Conservation (phyloP, 2,329 filamentous ascomycete species). For the Nothophaeocryptopus gaeumannii region DNA sequence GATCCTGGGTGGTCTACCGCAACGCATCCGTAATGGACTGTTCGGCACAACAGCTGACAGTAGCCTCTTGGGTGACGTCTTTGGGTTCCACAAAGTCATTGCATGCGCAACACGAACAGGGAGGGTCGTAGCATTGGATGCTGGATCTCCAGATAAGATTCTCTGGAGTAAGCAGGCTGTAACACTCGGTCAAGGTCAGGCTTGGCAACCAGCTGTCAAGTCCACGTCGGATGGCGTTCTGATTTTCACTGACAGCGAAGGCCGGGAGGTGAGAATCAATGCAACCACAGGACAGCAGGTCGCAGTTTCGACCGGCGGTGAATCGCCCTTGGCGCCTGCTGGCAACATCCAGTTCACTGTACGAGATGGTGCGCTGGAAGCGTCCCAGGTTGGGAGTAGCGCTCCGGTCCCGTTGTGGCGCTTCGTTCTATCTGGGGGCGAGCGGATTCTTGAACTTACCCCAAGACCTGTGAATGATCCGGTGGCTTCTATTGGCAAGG, state of each 20-base stretch:
- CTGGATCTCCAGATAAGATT: constrained; percentile 68
- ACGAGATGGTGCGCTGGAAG: constrained; percentile 28
- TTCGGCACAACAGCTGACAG: constrained; percentile 38
- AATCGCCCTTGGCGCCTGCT: constrained; percentile 3
- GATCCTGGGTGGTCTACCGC: constrained; percentile 68
- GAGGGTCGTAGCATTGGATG: constrained; percentile 75
- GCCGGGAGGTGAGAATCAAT: constrained; percentile 50
- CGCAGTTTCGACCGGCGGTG: constrained; percentile 9
- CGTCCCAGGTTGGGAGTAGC: constrained; percentile 17
- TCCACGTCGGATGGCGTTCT: constrained; percentile 40
- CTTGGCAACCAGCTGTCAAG: constrained; percentile 48
- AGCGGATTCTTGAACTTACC: constrained; percentile 67
- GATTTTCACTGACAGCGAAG: constrained; percentile 13
- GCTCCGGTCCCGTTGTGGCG: constrained; percentile 57
- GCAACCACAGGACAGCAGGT: constrained; percentile 31
- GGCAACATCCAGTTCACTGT: constrained; percentile 28
- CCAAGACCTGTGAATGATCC: constrained; percentile 74
- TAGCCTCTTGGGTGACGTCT: constrained; percentile 65
- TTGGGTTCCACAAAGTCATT: constrained; percentile 84
- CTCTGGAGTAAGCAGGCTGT: constrained; percentile 71
- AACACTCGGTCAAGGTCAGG: constrained; percentile 53
- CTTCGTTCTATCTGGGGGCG: constrained; percentile 63
- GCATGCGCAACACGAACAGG: constrained; percentile 77
- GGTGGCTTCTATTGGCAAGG: constrained; percentile 90
- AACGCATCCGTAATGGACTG: constrained; percentile 59